phyloP scores from a whole-genome alignment of 257 asterid genomes.

The Ballota nigra region DNA sequence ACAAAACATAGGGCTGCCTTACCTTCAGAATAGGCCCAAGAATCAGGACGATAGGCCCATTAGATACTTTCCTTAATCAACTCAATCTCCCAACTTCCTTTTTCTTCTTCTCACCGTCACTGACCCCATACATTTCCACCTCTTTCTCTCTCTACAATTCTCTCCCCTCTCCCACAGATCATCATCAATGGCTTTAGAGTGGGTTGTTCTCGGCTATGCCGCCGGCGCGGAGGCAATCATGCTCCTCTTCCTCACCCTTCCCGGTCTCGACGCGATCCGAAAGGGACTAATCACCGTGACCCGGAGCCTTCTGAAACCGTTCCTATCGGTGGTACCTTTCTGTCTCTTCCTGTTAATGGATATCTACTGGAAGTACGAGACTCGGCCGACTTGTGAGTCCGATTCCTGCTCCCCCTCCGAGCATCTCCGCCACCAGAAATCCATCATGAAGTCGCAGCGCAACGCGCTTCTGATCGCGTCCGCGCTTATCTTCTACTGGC shows the following conservation, averaged over 20 bases:
- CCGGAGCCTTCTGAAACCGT: constrained; percentile 72
- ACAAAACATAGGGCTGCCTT: background rate
- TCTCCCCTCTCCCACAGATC: constrained; percentile 25
- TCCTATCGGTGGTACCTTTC: constrained; percentile 81
- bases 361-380: constrained; percentile 96
- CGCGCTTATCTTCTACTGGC: constrained; percentile 92
- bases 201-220: constrained; percentile 93
- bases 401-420: constrained; percentile 87
- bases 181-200: constrained; percentile 72
- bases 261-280: constrained; percentile 83
- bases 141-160: constrained; percentile 22
- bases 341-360: constrained; percentile 85
- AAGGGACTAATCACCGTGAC: constrained; percentile 80
- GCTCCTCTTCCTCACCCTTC: constrained; percentile 87
- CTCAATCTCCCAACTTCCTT: background rate
- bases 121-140: background rate
- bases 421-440: constrained; percentile 89
- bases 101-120: background rate
- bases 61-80: constrained; percentile 31
- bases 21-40: background rate
- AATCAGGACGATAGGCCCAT: constrained; percentile 22
- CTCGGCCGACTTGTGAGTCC: constrained; percentile 64
- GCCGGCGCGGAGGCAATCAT: constrained; percentile 94
- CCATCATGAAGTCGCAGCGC: constrained; percentile 91
- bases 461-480: constrained; percentile 81